Conservation (phyloP, 352 stramenopile species). For the Pythium scleroteichum region DNA sequence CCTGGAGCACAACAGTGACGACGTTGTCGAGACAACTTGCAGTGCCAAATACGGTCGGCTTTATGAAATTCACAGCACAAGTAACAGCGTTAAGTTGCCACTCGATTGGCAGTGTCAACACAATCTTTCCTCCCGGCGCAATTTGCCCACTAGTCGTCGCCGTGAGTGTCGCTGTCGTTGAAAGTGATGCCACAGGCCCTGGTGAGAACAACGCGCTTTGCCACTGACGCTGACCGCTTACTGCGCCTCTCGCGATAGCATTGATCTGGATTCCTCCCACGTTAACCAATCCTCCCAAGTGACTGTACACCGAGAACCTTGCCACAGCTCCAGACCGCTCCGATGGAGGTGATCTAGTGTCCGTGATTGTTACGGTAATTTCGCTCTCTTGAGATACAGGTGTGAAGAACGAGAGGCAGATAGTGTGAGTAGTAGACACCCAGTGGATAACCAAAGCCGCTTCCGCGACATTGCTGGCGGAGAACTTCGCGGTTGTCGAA, state of each 20-base stretch:
- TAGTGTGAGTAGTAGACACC: not conserved
- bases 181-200: slow-evolving; percentile 52
- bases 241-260: slow-evolving; percentile 32
- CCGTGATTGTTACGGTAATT: slow-evolving; percentile 39
- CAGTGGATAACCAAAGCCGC: slow-evolving; percentile 8
- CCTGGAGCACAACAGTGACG: slow-evolving; percentile 37
- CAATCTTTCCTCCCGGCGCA: slow-evolving; percentile 32
- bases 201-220: slow-evolving; percentile 42
- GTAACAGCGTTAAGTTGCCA: slow-evolving; percentile 37
- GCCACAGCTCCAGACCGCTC: slow-evolving; percentile 26
- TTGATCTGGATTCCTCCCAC: slow-evolving; percentile 38
- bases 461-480: not conserved
- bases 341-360: slow-evolving; percentile 52
- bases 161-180: slow-evolving; percentile 39
- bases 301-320: slow-evolving; percentile 37
- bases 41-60: slow-evolving; percentile 32
- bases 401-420: slow-evolving; percentile 35
- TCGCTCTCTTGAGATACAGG: slow-evolving; percentile 40
- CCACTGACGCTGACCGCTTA: slow-evolving; percentile 48
- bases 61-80: slow-evolving; percentile 38
- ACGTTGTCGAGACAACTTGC: slow-evolving; percentile 36
- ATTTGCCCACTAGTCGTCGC: slow-evolving; percentile 50
- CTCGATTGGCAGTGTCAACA: slow-evolving; percentile 42
- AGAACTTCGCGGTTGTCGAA: slow-evolving; percentile 31
- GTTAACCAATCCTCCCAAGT: slow-evolving; percentile 52